These are phyloP conservation scores for Plectranthus barbatus DNA, from an alignment of 257 asterid genomes.

Conservation along the genomic window DNA sequence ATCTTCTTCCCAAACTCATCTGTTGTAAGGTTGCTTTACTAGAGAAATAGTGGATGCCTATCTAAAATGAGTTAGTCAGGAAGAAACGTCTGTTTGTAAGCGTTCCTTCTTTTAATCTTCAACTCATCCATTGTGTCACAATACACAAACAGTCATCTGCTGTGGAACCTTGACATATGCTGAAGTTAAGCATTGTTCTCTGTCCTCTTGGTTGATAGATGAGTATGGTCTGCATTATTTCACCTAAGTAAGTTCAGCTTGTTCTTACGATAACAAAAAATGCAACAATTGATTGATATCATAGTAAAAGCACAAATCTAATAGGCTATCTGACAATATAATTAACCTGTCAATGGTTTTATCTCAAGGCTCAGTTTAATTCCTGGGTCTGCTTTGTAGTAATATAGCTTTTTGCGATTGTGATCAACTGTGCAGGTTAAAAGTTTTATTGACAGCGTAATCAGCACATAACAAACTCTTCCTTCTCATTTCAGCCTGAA, in stretches of 20 bases:
- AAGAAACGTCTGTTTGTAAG: too few relatives aligned
- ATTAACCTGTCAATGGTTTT: not conserved
- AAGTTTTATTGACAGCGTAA: too few relatives aligned
- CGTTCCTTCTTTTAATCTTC: too few relatives aligned
- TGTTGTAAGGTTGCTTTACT: not conserved
- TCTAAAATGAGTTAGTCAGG: not conserved
- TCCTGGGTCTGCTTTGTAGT: not conserved
- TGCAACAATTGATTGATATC: not conserved
- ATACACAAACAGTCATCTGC: too few relatives aligned
- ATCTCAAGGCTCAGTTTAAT: too few relatives aligned
- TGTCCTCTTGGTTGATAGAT: not conserved
- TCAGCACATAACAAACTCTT: too few relatives aligned
- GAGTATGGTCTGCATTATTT: not conserved
- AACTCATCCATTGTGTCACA: too few relatives aligned
- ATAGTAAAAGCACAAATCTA: too few relatives aligned
- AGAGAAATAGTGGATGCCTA: not conserved
- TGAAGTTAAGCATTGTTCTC: not conserved
- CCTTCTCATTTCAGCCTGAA: conserved; percentile 77
- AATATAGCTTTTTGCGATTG: not conserved
- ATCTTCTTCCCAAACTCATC: not conserved
- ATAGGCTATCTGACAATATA: too few relatives aligned
- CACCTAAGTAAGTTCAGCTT: not conserved
- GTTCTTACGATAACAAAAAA: not conserved
- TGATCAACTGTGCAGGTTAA: too few relatives aligned
- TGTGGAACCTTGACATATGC: too few relatives aligned